Evolutionary conservation across 768 basidiomycete species (phyloP).

Genomic region (Amanita phalloides): DNA sequence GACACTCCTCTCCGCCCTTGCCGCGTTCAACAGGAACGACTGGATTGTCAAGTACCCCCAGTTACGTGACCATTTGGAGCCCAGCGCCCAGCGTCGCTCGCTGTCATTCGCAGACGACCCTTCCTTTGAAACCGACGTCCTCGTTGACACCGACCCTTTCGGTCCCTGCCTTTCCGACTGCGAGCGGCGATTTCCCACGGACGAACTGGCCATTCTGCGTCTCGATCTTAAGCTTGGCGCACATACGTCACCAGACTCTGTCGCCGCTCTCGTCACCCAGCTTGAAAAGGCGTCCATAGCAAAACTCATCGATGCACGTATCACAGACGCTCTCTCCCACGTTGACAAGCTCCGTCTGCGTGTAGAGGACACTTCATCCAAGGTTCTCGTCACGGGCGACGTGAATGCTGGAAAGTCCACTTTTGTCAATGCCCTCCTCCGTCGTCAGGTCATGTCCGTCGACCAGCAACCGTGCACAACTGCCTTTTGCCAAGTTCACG

Average conservation of each 20-base stretch:
- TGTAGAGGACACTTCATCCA: constrained; percentile 85
- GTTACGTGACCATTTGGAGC: constrained; percentile 39
- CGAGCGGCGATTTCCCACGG: constrained; percentile 28
- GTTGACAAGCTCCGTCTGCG: constrained; percentile 79
- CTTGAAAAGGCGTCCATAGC: constrained; percentile 92
- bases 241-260: constrained; percentile 50
- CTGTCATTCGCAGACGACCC: constrained; percentile 85
- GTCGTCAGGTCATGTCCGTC: constrained; percentile 88
- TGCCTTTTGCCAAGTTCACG: constrained; percentile 93
- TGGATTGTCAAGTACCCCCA: constrained; percentile 90
- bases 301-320: constrained; percentile 80
- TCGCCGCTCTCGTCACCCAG: constrained; percentile 72
- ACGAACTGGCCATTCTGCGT: constrained; percentile 80
- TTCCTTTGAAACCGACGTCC: constrained; percentile 50
- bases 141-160: constrained; percentile 37
- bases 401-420: constrained; percentile 98
- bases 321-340: constrained; percentile 63
- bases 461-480: constrained; percentile 98
- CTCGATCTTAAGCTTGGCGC: constrained; percentile 89
- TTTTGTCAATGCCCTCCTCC: constrained; percentile 90
- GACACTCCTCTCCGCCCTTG: constrained; percentile 56
- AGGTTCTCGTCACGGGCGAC: constrained; percentile 96
- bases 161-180: constrained; percentile 42
- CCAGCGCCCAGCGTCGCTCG: constrained; percentile 45
- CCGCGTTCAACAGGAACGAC: constrained; percentile 71